Percentiles rank a stretch among this genome's conserved stretches.
These are phyloP conservation scores for Chaetomium tenue DNA, from an alignment of 495 filamentous ascomycete species.

Conservation along the genomic window DNA sequence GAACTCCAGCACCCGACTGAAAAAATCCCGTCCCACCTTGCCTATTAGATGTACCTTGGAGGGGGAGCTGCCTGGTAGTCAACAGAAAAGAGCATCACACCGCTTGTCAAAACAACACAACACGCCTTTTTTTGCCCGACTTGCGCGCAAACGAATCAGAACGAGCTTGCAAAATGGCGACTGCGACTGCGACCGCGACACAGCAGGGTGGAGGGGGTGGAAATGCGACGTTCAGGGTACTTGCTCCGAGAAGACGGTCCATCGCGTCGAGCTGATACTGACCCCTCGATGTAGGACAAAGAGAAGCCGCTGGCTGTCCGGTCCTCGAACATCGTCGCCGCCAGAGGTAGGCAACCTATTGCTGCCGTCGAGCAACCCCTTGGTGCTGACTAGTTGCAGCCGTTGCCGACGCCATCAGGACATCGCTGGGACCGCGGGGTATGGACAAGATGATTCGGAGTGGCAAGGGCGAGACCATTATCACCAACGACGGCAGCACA, in stretches of 20 bases:
- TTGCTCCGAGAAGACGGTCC: slow-evolving; percentile 15
- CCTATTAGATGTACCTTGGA: slow-evolving; percentile 22
- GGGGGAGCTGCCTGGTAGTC: slow-evolving; percentile 31
- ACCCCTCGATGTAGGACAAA: slow-evolving; percentile 69
- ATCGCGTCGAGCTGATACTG: slow-evolving; percentile 36
- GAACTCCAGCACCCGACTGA: slow-evolving; percentile 35
- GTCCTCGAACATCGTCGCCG: slow-evolving; percentile 89
- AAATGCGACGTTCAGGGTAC: slow-evolving; percentile 81
- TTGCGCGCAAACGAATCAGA: slow-evolving; percentile 4
- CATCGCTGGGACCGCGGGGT: slow-evolving; percentile 56
- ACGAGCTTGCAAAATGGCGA: slow-evolving; percentile 59
- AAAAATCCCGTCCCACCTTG: slow-evolving; percentile 37
- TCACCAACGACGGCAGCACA: slow-evolving; percentile 98
- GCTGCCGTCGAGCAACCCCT: slow-evolving; percentile 7
- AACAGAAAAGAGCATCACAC: slow-evolving; percentile 16
- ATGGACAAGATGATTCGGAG: slow-evolving; percentile 99
- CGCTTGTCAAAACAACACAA: slow-evolving; percentile 19
- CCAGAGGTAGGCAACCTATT: slow-evolving; percentile 66
- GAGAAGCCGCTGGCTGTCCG: slow-evolving; percentile 98
- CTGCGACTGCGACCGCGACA: slow-evolving; percentile 46
- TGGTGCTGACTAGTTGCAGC: slow-evolving; percentile 50
- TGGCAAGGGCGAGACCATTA: slow-evolving; percentile 93
- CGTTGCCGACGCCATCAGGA: slow-evolving; percentile 95
- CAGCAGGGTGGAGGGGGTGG: slow-evolving; percentile 52
- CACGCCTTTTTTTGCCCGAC: slow-evolving; percentile 19